Conservation (phyloP, 768 basidiomycete genomes). For the Boletus tylopilopsis region DNA sequence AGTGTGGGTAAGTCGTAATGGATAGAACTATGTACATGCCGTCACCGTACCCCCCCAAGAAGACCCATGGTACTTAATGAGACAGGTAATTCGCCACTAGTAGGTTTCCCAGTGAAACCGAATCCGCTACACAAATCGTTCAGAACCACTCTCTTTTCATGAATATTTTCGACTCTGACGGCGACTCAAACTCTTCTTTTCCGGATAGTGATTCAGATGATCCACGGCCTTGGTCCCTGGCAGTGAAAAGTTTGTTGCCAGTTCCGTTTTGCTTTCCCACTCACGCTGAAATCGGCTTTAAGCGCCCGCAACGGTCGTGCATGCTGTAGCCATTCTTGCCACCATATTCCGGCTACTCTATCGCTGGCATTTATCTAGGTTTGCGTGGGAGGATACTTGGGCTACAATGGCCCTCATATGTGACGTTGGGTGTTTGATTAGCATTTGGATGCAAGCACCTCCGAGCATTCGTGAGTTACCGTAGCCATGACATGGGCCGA, state of each 20-base stretch:
- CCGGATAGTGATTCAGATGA: background rate
- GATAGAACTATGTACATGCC: background rate
- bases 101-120: background rate
- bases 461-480: constrained; percentile 8
- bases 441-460: constrained; percentile 15
- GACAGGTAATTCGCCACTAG: background rate
- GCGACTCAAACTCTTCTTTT: background rate
- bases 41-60: background rate
- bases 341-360: constrained; percentile 20
- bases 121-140: background rate
- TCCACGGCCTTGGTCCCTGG: constrained; percentile 3
- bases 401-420: constrained; percentile 21
- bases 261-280: background rate
- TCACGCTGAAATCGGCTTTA: background rate
- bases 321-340: constrained; percentile 17
- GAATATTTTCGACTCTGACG: background rate
- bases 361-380: constrained; percentile 16
- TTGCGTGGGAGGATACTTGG: constrained; percentile 30
- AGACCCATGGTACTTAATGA: no score
- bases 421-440: constrained; percentile 17
- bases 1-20: background rate
- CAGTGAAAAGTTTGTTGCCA: constrained; percentile 11
- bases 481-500: background rate
- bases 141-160: background rate
- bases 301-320: constrained; percentile 16